Conservation (phyloP, 2,329 filamentous ascomycete species). For the Aspergillus flavus region DNA sequence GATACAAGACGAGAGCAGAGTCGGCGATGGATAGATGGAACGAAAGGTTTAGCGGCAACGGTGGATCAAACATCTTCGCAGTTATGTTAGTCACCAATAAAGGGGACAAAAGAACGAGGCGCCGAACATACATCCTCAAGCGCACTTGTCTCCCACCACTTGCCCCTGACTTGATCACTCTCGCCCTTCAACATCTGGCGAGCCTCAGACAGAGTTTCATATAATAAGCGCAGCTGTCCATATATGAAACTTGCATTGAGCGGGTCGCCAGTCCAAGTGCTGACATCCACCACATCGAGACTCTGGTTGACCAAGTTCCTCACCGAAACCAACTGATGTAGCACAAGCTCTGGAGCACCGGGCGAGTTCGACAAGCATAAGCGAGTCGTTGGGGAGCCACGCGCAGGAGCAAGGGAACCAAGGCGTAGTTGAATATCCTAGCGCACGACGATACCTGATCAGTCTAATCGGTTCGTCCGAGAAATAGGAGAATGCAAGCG, state of each 20-base stretch:
- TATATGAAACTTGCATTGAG: slow-evolving; percentile 60
- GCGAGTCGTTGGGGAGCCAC: slow-evolving; percentile 54
- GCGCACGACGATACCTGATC: slow-evolving; percentile 4
- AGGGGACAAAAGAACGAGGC: neutral
- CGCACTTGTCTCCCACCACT: slow-evolving; percentile 59
- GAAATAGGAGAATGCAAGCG: neutral
- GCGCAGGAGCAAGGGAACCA: slow-evolving; percentile 52
- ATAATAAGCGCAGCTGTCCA: slow-evolving; percentile 60
- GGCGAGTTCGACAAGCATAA: slow-evolving; percentile 56
- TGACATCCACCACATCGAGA: slow-evolving; percentile 79
- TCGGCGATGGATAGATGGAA: slow-evolving; percentile 72
- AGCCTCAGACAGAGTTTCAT: slow-evolving; percentile 65
- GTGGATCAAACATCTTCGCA: slow-evolving; percentile 59
- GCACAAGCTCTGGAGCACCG: slow-evolving; percentile 59
- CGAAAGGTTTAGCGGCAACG: slow-evolving; percentile 68
- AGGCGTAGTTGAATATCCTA: slow-evolving; percentile 78
- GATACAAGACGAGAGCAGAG: slow-evolving; percentile 67
- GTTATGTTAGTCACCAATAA: neutral
- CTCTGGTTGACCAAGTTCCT: slow-evolving; percentile 79
- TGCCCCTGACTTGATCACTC: slow-evolving; percentile 50
- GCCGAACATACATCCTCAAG: slow-evolving; percentile 58
- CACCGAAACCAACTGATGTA: slow-evolving; percentile 71
- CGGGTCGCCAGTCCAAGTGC: slow-evolving; percentile 70
- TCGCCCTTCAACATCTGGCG: slow-evolving; percentile 60
- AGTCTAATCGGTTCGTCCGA: neutral